Evolutionary conservation across 2,329 filamentous ascomycete genomes (phyloP).

Genomic region (Colletotrichum neosansevieriae): DNA sequence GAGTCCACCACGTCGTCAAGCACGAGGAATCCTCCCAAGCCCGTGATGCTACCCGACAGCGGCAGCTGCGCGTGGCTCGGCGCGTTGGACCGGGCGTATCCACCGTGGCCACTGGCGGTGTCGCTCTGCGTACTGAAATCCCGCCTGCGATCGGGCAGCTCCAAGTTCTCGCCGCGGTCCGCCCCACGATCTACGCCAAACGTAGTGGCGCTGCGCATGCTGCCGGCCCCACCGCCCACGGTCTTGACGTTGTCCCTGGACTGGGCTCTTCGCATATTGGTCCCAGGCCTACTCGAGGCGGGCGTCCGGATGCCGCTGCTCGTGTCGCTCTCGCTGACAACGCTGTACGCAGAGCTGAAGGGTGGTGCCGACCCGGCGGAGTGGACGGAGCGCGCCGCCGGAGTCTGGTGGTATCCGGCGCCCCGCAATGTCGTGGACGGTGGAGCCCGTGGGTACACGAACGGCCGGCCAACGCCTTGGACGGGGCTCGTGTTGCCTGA

Average conservation of each 20-base stretch:
- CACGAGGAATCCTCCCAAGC: slow-evolving; percentile 42
- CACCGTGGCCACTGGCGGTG: slow-evolving; percentile 28
- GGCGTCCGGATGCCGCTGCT: slow-evolving; percentile 46
- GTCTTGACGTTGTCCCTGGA: slow-evolving; percentile 40
- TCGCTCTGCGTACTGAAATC: slow-evolving; percentile 33
- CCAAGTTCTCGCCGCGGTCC: slow-evolving; percentile 45
- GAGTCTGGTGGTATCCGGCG: slow-evolving; percentile 30
- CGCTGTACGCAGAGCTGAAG: slow-evolving; percentile 47
- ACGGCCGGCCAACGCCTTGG: slow-evolving; percentile 5
- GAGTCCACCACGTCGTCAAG: slow-evolving; percentile 45
- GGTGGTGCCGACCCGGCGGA: slow-evolving; percentile 42
- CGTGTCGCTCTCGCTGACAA: slow-evolving; percentile 47
- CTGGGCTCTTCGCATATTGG: slow-evolving; percentile 33
- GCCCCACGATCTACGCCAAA: slow-evolving; percentile 42
- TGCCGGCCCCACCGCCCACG: slow-evolving; percentile 12
- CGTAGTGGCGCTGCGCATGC: slow-evolving; percentile 38
- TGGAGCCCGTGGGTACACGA: slow-evolving; percentile 46
- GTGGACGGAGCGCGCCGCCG: slow-evolving; percentile 44
- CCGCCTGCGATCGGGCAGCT: slow-evolving; percentile 41
- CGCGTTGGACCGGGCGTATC: slow-evolving; percentile 36
- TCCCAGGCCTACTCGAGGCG: slow-evolving; percentile 36
- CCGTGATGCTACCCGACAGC: slow-evolving; percentile 30
- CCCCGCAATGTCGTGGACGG: slow-evolving; percentile 41
- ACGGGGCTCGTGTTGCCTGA: slow-evolving; percentile 44
- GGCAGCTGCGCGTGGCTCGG: slow-evolving; percentile 39